phyloP scores from a whole-genome alignment of 768 basidiomycete genomes.

The Leccinum imitatum region DNA sequence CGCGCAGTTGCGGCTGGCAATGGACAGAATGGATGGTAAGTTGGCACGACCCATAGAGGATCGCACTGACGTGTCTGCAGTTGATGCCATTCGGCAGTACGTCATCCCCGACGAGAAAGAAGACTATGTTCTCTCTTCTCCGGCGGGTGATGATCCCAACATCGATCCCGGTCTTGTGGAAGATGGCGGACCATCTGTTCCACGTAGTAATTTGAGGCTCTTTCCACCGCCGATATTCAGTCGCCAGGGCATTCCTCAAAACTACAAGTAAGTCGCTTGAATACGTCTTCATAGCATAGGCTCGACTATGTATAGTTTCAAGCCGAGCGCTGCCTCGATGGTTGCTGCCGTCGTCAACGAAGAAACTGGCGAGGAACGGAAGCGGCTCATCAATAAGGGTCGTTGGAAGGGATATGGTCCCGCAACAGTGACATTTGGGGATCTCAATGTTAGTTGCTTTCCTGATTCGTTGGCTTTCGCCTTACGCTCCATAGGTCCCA shows the following conservation, averaged over 20 bases:
- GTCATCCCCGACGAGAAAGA: slow-evolving; percentile 65
- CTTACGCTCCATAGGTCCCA: slow-evolving; percentile 50
- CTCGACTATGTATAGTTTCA: slow-evolving; percentile 52
- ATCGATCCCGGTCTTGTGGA: slow-evolving; percentile 50
- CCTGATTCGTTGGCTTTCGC: not conserved
- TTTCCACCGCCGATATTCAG: slow-evolving; percentile 92
- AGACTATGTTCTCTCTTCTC: slow-evolving; percentile 48
- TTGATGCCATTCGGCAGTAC: slow-evolving; percentile 72
- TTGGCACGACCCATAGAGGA: not conserved
- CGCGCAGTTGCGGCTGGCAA: slow-evolving; percentile 63
- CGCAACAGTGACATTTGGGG: slow-evolving; percentile 65
- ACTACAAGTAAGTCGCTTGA: slow-evolving; percentile 62
- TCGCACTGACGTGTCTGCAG: slow-evolving; percentile 38
- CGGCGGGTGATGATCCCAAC: slow-evolving; percentile 36
- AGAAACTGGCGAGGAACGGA: slow-evolving; percentile 78
- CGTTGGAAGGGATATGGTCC: slow-evolving; percentile 87
- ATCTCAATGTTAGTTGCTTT: slow-evolving; percentile 40
- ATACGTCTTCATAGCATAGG: not conserved
- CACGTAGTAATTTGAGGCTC: slow-evolving; percentile 63
- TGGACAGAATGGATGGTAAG: slow-evolving; percentile 83
- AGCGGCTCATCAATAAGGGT: slow-evolving; percentile 79
- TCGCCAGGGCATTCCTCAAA: slow-evolving; percentile 73
- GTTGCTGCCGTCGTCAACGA: slow-evolving; percentile 64
- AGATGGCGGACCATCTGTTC: slow-evolving; percentile 13
- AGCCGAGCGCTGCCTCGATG: slow-evolving; percentile 73